Evolutionary conservation across 345 rosid species (phyloP).

Genomic region (Hibiscus mutabilis): DNA sequence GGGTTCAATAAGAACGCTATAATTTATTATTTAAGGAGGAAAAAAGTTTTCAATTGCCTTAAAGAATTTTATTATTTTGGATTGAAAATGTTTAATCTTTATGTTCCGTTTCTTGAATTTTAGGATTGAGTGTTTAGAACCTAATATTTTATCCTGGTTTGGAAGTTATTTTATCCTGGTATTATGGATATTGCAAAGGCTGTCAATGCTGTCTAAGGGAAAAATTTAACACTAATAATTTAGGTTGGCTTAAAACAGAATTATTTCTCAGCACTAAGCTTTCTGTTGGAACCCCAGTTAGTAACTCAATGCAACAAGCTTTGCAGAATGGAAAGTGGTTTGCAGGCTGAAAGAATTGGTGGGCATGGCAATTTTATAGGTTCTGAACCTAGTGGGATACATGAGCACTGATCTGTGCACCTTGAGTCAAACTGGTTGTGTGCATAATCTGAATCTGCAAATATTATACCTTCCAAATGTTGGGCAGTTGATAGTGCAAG

Average conservation of each 20-base stretch:
- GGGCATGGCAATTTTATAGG: constrained; percentile 17
- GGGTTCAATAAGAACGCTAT: too few species aligned
- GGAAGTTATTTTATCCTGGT: too few species aligned
- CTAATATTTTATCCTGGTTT: constrained; percentile 7
- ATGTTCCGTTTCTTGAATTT: background rate
- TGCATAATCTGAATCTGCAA: constrained; percentile 14
- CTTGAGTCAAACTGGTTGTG: constrained; percentile 15
- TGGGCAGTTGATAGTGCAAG: constrained; percentile 36
- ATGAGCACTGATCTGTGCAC: constrained; percentile 21
- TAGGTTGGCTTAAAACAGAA: constrained; percentile 5
- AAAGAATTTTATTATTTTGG: background rate
- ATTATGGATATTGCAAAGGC: too few species aligned
- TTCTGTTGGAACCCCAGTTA: constrained; percentile 24
- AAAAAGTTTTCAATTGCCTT: background rate
- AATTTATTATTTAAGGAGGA: too few species aligned
- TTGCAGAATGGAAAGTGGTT: constrained; percentile 23
- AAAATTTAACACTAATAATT: background rate
- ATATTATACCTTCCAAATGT: constrained; percentile 23
- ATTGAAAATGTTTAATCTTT: background rate
- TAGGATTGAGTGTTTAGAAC: too few species aligned
- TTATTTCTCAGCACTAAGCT: constrained; percentile 3
- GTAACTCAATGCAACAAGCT: constrained; percentile 26
- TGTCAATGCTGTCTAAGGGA: too few species aligned
- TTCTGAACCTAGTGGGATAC: constrained; percentile 18
- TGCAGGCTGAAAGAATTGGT: constrained; percentile 20